A percentile compares a stretch with the other conserved stretches of the same genome.
These are phyloP conservation scores for Apiospora marii DNA, from an alignment of 2,329 filamentous ascomycete species.

Conservation along the genomic window DNA sequence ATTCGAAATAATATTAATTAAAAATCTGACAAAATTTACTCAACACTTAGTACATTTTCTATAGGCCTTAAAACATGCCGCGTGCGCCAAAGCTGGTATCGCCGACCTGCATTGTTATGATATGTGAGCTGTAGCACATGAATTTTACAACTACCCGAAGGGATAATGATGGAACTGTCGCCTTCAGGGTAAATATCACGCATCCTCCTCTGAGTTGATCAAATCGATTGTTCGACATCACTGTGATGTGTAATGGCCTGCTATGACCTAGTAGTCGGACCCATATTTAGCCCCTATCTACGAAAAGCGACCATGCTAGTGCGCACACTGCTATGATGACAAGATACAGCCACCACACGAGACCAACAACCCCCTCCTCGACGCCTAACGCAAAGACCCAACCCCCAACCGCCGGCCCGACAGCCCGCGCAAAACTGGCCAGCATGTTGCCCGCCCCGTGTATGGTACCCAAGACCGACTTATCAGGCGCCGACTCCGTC, in stretches of 20 bases:
- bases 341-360: conserved; percentile 43
- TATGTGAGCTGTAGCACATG: not conserved
- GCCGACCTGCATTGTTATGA: not conserved
- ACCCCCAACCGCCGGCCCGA: conserved; percentile 28
- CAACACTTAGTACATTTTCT: not conserved
- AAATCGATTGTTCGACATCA: not conserved
- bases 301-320: conserved; percentile 39
- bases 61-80: not conserved
- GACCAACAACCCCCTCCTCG: conserved; percentile 36
- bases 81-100: too few relatives aligned
- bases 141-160: not conserved
- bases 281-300: conserved; percentile 29
- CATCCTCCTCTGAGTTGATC: not conserved
- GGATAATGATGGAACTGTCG: too few relatives aligned
- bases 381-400: conserved; percentile 41
- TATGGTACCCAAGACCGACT: conserved; percentile 46
- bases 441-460: conserved; percentile 45
- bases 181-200: rapidly evolving
- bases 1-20: not conserved
- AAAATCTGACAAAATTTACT: not conserved
- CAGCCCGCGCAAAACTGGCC: conserved; percentile 39
- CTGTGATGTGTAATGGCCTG: not conserved
- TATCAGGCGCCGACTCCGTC: conserved; percentile 47
- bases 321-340: conserved; percentile 38
- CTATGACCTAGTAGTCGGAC: not conserved